These are phyloP conservation scores for Grosmannia huntii DNA, from an alignment of 2,329 filamentous ascomycete species.

Conservation along the genomic window DNA sequence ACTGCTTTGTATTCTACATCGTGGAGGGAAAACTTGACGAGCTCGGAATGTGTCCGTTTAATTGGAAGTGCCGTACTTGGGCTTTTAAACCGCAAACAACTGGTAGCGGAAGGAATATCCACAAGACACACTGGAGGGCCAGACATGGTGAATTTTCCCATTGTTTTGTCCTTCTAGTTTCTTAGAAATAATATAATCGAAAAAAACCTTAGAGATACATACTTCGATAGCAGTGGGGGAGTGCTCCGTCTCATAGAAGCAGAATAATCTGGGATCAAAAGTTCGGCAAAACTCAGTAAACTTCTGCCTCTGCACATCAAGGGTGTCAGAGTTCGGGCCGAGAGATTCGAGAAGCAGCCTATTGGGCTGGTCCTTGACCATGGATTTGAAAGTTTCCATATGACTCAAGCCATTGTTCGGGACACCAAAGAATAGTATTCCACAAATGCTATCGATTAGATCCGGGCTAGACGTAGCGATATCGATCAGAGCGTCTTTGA, in stretches of 20 bases:
- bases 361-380: neutral
- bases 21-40: neutral
- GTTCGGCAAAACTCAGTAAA: neutral
- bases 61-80: neutral
- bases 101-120: neutral
- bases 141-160: neutral
- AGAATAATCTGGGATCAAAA: neutral
- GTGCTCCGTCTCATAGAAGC: neutral
- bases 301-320: neutral
- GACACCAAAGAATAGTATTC: neutral
- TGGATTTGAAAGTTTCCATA: neutral
- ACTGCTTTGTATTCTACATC: neutral
- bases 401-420: neutral
- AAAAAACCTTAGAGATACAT: neutral
- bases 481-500: neutral
- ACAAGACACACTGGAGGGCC: neutral
- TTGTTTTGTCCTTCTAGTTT: neutral
- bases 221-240: neutral
- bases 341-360: neutral
- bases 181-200: neutral
- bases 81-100: neutral
- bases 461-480: neutral
- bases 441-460: neutral
- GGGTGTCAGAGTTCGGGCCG: neutral
- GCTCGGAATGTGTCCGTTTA: neutral